phyloP scores from a whole-genome alignment of 1,284 basidiomycete genomes.

The Cutaneotrichosporon sp. region DNA sequence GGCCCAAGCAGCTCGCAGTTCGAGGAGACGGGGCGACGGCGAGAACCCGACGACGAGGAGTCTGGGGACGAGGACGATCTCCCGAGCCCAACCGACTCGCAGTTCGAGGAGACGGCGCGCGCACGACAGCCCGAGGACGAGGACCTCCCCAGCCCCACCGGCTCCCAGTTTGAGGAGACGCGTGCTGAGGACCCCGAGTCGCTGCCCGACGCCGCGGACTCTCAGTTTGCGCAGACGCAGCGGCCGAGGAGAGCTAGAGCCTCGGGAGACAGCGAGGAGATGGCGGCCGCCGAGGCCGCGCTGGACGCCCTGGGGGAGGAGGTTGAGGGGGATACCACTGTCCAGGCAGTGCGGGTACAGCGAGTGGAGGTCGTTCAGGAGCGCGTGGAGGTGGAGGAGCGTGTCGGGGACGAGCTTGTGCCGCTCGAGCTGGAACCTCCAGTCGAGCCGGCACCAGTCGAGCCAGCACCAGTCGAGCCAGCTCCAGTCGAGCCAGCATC shows the following conservation, averaged over 20 bases:
- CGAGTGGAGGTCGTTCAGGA: background rate
- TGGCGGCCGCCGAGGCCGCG: background rate
- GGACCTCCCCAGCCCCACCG: background rate
- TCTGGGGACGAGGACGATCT: background rate
- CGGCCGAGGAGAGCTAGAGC: background rate
- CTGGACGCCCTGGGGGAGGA: background rate
- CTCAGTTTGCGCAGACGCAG: background rate
- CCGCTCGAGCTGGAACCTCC: too few species aligned
- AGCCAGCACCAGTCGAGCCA: too few species aligned
- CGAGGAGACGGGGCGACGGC: background rate
- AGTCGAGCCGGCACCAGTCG: too few species aligned
- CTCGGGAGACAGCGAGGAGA: background rate
- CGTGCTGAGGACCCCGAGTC: background rate
- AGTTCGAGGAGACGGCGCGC: background rate
- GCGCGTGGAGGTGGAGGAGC: background rate
- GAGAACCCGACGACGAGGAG: too few species aligned
- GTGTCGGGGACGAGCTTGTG: too few species aligned
- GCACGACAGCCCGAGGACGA: background rate
- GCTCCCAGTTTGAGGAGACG: background rate
- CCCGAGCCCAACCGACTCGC: background rate
- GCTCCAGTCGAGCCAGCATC: too few species aligned
- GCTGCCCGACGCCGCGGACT: background rate
- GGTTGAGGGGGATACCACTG: background rate
- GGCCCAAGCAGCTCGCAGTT: too few species aligned
- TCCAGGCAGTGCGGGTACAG: background rate